Conservation (phyloP, 768 basidiomycete species). For the Suillus lakei region DNA sequence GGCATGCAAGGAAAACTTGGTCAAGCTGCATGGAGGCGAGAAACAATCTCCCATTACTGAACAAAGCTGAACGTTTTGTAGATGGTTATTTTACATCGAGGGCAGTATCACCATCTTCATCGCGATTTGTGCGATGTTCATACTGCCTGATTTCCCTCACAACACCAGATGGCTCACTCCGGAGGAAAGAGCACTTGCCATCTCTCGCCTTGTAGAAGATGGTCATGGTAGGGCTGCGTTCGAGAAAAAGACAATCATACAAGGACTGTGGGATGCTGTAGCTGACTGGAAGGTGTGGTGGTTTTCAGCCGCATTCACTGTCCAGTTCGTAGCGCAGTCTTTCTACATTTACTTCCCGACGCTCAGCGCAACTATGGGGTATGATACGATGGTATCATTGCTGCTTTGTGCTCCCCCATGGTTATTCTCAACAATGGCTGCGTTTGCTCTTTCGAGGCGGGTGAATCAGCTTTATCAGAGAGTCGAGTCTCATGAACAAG, state of each 20-base stretch:
- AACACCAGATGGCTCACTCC: neutral
- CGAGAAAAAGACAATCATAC: slow-evolving; percentile 35
- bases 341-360: slow-evolving; percentile 82
- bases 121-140: neutral
- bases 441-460: neutral
- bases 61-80: slow-evolving; percentile 21
- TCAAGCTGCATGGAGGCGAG: slow-evolving; percentile 47
- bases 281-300: slow-evolving; percentile 82
- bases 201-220: slow-evolving; percentile 62
- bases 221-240: neutral
- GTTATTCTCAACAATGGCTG: neutral
- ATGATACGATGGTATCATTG: slow-evolving; percentile 58
- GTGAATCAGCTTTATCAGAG: neutral
- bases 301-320: slow-evolving; percentile 64
- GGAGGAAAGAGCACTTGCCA: slow-evolving; percentile 44
- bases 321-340: slow-evolving; percentile 56
- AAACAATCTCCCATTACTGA: neutral
- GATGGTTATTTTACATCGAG: neutral
- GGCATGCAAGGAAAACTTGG: neutral
- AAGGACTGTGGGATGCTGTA: slow-evolving; percentile 58
- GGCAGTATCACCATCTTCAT: neutral
- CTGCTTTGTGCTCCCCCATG: slow-evolving; percentile 72
- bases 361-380: slow-evolving; percentile 70
- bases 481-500: neutral
- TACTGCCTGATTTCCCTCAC: neutral